Evolutionary conservation across 2,329 filamentous ascomycete species (phyloP).

Genomic region (Exserohilum turcica): DNA sequence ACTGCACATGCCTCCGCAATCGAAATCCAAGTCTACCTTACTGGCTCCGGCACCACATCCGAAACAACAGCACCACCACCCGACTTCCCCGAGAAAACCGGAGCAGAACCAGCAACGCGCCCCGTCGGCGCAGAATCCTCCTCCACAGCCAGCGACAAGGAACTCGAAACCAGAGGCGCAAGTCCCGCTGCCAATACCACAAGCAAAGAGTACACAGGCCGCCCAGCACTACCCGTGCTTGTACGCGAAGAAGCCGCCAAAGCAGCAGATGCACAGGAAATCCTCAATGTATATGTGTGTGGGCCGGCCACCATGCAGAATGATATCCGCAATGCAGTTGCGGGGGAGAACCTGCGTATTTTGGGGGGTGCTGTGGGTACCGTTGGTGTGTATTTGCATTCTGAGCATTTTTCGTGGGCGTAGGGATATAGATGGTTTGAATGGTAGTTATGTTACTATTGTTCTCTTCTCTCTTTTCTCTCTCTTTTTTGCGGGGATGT

Average conservation of each 20-base stretch:
- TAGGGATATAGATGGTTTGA: no score
- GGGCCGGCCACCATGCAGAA: constrained; percentile 55
- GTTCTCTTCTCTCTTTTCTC: no score
- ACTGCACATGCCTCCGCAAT: constrained; percentile 16
- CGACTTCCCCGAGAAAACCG: neutral
- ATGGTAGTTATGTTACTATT: no score
- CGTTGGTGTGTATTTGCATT: constrained; percentile 54
- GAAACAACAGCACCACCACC: constrained; percentile 22
- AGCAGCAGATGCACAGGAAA: constrained; percentile 20
- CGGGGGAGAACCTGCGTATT: constrained; percentile 49
- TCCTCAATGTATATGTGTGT: constrained; percentile 49
- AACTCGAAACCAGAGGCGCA: neutral
- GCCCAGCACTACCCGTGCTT: constrained; percentile 44
- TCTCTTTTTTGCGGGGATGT: no score
- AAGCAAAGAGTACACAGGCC: constrained; percentile 27
- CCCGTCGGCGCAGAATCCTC: neutral
- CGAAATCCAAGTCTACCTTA: constrained; percentile 33
- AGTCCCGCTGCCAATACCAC: constrained; percentile 17
- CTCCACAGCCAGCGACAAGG: neutral
- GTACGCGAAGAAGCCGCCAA: constrained; percentile 29
- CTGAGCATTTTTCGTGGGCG: constrained; percentile 51
- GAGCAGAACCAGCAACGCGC: neutral
- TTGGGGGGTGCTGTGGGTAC: constrained; percentile 33
- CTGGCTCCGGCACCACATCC: constrained; percentile 8
- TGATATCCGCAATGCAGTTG: constrained; percentile 56